A percentile compares a stretch with the other conserved stretches of the same genome.
These are phyloP conservation scores for Mollisia scopiformis DNA, from an alignment of 2,329 filamentous ascomycete genomes.

Conservation along the genomic window DNA sequence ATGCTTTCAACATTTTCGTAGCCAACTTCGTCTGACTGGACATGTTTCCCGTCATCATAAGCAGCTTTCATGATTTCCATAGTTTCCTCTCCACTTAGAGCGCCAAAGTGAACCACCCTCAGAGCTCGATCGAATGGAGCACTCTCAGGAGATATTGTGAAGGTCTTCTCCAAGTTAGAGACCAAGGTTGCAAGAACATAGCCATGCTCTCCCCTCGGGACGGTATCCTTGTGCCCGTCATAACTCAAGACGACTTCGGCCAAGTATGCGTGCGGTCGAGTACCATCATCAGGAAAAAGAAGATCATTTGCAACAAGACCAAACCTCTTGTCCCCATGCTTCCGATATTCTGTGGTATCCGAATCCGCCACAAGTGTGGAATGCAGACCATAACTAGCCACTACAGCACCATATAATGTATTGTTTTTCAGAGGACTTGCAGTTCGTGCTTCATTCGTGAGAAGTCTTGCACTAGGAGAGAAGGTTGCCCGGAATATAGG, in stretches of 20 bases:
- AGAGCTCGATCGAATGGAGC: slow-evolving; percentile 72
- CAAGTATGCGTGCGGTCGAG: slow-evolving; percentile 56
- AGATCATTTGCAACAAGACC: slow-evolving; percentile 81
- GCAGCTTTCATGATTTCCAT: slow-evolving; percentile 77
- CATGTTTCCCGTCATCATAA: slow-evolving; percentile 60
- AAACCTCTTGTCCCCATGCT: slow-evolving; percentile 78
- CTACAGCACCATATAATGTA: slow-evolving; percentile 73
- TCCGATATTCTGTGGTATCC: slow-evolving; percentile 80
- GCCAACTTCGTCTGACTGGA: slow-evolving; percentile 59
- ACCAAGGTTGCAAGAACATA: slow-evolving; percentile 80
- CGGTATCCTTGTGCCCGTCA: slow-evolving; percentile 30
- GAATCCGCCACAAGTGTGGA: slow-evolving; percentile 88
- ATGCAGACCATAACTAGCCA: slow-evolving; percentile 89
- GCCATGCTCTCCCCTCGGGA: slow-evolving; percentile 58
- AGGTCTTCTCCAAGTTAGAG: slow-evolving; percentile 79
- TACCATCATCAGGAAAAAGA: slow-evolving; percentile 57
- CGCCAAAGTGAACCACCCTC: slow-evolving; percentile 75
- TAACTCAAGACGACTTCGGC: slow-evolving; percentile 49
- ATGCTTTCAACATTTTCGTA: slow-evolving; percentile 75
- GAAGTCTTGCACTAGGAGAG: slow-evolving; percentile 53
- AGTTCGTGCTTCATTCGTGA: slow-evolving; percentile 40
- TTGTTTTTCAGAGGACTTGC: slow-evolving; percentile 29
- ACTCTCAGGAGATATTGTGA: slow-evolving; percentile 78
- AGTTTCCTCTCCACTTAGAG: slow-evolving; percentile 63
- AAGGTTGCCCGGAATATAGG: slow-evolving; percentile 67